Base-by-base conservation (phyloP, 2,329 filamentous ascomycete genomes). In the Biscogniauxia marginata region DNA sequence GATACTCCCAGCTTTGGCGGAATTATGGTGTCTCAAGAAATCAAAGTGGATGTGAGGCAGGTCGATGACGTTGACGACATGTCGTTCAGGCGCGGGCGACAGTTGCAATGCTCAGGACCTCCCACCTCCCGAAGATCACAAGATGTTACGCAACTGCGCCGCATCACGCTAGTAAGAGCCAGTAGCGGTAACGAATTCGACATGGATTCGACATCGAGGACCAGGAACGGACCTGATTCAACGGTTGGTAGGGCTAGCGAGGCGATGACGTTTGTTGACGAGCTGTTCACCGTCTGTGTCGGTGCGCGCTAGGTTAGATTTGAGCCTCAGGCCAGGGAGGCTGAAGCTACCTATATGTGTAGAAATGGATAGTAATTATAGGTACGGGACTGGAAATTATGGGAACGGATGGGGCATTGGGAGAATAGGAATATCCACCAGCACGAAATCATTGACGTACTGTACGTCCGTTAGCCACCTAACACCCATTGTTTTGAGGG, bases 11-110 rank as follows among this genome's bases (percentile, higher is more conserved):
- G 67, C 7, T 75, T 78, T 50, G 82, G 83, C 6, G 83, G 84
- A 20, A 87, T 87, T 66, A 80, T 86, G 74, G 80, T 87, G 6
- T 83, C 81, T 21, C 82, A 84, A 59, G 83, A 87, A 63, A 80
- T 87, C 54, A 80, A 79, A 7, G 79, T 87, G n/a, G 78, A 84
- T 49, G 73, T 77, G 50, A 61, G 61, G 23, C 63, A 63, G 47
- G 62, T 71, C 6, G 70, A 73, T 23, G 66, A 71, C 20, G 60
- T 61, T 2, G 56, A 55, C 6, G 59, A 57, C 30, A 25, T 48
- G 9, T 43, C 48, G 16, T 44, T 45, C 6, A n/a, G 45, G 19
- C 39, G 11, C 13, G n/a, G 23, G 9, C 39, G 48, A 50, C 58
- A 50, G 46, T 53, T n/a, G 30, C 53, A 46, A 19, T 53, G 52